phyloP scores from a whole-genome alignment of 1,284 basidiomycete genomes.

The Phlebopus sp. region DNA sequence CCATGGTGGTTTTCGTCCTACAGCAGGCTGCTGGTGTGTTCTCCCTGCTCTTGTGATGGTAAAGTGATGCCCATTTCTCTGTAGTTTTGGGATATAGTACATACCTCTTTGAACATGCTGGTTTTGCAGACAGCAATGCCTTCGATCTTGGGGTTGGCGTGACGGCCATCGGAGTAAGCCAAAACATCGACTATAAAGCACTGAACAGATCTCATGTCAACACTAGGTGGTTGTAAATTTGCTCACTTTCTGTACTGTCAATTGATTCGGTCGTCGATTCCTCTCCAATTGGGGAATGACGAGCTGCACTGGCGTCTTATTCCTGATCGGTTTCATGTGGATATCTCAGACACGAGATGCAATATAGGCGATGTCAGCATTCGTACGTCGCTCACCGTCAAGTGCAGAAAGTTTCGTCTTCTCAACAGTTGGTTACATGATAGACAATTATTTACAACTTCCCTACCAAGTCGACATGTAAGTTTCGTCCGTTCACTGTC shows the following conservation, averaged over 20 bases:
- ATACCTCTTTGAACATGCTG: conserved; percentile 33
- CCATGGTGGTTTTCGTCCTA: conserved; percentile 34
- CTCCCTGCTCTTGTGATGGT: background rate
- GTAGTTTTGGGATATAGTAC: conserved; percentile 30
- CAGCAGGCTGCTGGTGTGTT: conserved; percentile 26
- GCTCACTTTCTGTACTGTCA: conserved; percentile 25
- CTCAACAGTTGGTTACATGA: background rate
- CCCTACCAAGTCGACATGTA: conserved; percentile 24
- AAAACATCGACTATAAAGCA: background rate
- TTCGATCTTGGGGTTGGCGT: conserved; percentile 29
- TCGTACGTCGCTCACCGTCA: conserved; percentile 15
- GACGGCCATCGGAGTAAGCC: conserved; percentile 23
- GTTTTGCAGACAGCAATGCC: conserved; percentile 22
- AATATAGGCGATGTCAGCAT: conserved; percentile 23
- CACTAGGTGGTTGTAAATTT: conserved; percentile 26
- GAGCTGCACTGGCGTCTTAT: conserved; percentile 21
- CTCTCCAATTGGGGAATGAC: conserved; percentile 31
- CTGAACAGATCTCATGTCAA: background rate
- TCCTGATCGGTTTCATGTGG: conserved; percentile 30
- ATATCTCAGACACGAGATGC: conserved; percentile 13
- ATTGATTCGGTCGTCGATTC: conserved; percentile 24
- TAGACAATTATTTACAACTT: conserved; percentile 31
- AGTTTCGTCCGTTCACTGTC: background rate
- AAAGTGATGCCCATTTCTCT: background rate
- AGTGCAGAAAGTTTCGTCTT: background rate